A percentile compares a stretch with the other conserved stretches of the same genome.
Evolutionary conservation across 2,329 filamentous ascomycete genomes (phyloP).

Genomic region (Alternaria metachromatica): DNA sequence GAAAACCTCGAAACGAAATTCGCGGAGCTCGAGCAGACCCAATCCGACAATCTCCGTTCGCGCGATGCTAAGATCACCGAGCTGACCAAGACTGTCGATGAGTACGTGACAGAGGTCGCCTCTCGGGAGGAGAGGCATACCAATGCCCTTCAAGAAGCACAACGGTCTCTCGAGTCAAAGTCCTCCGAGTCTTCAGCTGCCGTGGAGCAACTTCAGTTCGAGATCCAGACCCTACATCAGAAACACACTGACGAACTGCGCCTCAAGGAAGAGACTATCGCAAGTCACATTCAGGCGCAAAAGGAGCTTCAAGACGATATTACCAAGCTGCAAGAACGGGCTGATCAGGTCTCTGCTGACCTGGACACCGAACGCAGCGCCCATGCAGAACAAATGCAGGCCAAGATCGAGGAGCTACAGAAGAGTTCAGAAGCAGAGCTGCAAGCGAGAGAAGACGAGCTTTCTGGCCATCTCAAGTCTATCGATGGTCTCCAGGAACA

Average conservation of each 20-base stretch:
- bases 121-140: conserved; percentile 30
- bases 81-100: conserved; percentile 34
- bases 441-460: conserved; percentile 36
- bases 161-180: conserved; percentile 34
- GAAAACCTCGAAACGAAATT: conserved; percentile 38
- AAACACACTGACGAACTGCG: conserved; percentile 43
- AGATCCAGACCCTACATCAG: conserved; percentile 38
- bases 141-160: conserved; percentile 33
- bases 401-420: conserved; percentile 39
- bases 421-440: conserved; percentile 30
- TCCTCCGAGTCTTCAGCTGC: conserved; percentile 38
- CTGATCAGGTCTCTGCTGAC: conserved; percentile 35
- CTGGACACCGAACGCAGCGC: conserved; percentile 40
- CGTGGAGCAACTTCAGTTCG: conserved; percentile 42
- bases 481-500: conserved; percentile 44
- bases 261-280: conserved; percentile 40
- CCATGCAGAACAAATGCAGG: conserved; percentile 32
- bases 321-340: conserved; percentile 36
- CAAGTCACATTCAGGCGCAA: conserved; percentile 28
- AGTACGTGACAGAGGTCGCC: conserved; percentile 30
- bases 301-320: conserved; percentile 37
- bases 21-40: conserved; percentile 36
- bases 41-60: conserved; percentile 31
- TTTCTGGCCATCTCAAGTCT: conserved; percentile 38
- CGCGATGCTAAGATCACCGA: conserved; percentile 40